Evolutionary conservation across 345 rosid genomes (phyloP).

Genomic region (Euphorbia lathyris): DNA sequence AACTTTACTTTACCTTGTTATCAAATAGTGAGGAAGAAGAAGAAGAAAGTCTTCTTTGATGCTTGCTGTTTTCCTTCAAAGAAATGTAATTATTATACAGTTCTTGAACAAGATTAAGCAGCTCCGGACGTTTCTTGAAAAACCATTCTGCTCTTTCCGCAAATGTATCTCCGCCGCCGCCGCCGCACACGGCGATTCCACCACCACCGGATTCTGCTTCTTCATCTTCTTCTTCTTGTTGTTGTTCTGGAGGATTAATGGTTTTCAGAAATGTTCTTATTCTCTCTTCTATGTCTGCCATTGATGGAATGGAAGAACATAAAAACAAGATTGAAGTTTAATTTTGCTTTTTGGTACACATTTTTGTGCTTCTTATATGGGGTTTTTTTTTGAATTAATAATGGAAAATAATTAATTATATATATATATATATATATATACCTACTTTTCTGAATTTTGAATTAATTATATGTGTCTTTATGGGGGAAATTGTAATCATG

Average conservation of each 20-base stretch:
- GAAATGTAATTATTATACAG: constrained; percentile 52
- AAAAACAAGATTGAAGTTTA: no score
- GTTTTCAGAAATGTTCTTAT: constrained; percentile 34
- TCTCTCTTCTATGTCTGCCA: constrained; percentile 52
- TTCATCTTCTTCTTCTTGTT: no score
- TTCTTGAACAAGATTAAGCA: constrained; percentile 55
- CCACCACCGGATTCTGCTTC: constrained; percentile 25
- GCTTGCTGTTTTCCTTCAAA: constrained; percentile 26
- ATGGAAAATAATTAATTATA: no score
- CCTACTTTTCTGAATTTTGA: no score
- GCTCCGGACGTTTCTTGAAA: constrained; percentile 63
- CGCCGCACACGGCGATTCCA: not conserved
- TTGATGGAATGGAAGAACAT: not conserved
- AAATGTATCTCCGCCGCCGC: constrained; percentile 44
- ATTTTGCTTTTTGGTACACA: not conserved
- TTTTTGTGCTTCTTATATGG: no score
- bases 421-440: no score
- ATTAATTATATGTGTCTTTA: no score
- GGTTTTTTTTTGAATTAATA: no score
- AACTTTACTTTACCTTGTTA: not conserved
- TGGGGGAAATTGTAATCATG: no score
- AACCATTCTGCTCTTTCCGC: constrained; percentile 68
- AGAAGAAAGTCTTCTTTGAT: constrained; percentile 5
- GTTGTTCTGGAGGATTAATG: not conserved
- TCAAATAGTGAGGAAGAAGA: not conserved